Evolutionary conservation across 2,329 filamentous ascomycete species (phyloP).

Genomic region (Diaporthe australafricana): DNA sequence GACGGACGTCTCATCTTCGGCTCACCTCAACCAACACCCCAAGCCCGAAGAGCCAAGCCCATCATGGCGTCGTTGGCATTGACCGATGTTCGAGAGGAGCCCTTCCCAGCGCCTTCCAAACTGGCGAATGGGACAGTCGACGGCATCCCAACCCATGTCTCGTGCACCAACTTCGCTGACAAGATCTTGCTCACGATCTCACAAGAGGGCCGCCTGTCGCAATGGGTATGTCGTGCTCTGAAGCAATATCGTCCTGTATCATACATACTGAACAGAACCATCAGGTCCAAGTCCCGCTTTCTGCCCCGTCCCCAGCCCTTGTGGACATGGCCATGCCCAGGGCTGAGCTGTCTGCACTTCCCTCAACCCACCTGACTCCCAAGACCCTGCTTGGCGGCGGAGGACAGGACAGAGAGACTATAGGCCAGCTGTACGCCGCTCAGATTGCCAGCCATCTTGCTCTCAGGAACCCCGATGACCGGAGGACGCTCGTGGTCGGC

Average conservation of each 20-base stretch:
- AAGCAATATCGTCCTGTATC: slow-evolving; percentile 39
- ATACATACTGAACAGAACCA: slow-evolving; percentile 39
- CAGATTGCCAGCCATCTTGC: slow-evolving; percentile 87
- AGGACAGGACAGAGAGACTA: slow-evolving; percentile 79
- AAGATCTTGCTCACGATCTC: slow-evolving; percentile 91
- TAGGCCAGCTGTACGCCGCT: slow-evolving; percentile 89
- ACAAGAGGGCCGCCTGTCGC: slow-evolving; percentile 85
- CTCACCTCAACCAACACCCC: not conserved
- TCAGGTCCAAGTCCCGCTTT: slow-evolving; percentile 83
- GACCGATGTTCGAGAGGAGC: slow-evolving; percentile 55
- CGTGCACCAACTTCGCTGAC: slow-evolving; percentile 82
- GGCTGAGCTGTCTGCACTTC: slow-evolving; percentile 67
- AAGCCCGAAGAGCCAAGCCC: not conserved
- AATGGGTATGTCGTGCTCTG: slow-evolving; percentile 77
- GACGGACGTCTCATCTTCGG: not conserved
- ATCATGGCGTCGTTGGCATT: slow-evolving; percentile 45
- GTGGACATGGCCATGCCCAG: slow-evolving; percentile 70
- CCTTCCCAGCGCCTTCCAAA: slow-evolving; percentile 76
- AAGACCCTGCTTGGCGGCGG: slow-evolving; percentile 89
- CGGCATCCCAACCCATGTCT: slow-evolving; percentile 77
- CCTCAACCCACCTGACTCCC: slow-evolving; percentile 84
- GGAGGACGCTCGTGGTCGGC: slow-evolving; percentile 70
- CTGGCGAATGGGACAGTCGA: slow-evolving; percentile 72
- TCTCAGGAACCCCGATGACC: slow-evolving; percentile 74
- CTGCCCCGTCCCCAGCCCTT: slow-evolving; percentile 71